phyloP scores from a whole-genome alignment of 169 alveolate genomes.

The Plasmodium blacklocki region DNA sequence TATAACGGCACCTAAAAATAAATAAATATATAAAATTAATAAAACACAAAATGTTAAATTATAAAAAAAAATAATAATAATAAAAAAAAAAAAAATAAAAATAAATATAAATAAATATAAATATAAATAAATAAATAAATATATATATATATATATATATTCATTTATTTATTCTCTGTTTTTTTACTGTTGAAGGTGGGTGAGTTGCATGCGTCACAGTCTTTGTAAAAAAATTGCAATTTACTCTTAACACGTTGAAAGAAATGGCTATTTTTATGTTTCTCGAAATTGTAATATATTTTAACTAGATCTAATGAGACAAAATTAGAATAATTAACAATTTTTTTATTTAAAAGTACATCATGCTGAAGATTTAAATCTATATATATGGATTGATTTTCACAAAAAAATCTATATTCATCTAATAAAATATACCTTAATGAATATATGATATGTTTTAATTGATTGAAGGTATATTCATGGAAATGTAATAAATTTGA shows the following conservation, averaged over 20 bases:
- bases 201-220: slow-evolving; percentile 59
- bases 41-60: no score
- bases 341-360: slow-evolving; percentile 46
- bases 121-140: background rate
- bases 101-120: background rate
- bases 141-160: slow-evolving; percentile 6
- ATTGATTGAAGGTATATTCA: slow-evolving; percentile 56
- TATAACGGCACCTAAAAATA: slow-evolving; percentile 54
- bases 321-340: slow-evolving; percentile 33
- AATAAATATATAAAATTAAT: background rate
- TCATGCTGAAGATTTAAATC: slow-evolving; percentile 48
- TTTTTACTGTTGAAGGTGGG: slow-evolving; percentile 58
- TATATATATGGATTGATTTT: slow-evolving; percentile 30
- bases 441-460: slow-evolving; percentile 47
- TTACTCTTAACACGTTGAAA: slow-evolving; percentile 44
- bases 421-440: slow-evolving; percentile 41
- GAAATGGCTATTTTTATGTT: slow-evolving; percentile 38
- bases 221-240: slow-evolving; percentile 51
- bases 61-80: background rate
- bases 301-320: slow-evolving; percentile 26
- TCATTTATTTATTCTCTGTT: background rate
- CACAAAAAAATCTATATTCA: slow-evolving; percentile 48
- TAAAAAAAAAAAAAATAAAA: background rate
- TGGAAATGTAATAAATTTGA: slow-evolving; percentile 72
- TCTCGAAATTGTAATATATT: slow-evolving; percentile 36